Conservation (phyloP, 1,284 basidiomycete species). For the Marasmius sp. region DNA sequence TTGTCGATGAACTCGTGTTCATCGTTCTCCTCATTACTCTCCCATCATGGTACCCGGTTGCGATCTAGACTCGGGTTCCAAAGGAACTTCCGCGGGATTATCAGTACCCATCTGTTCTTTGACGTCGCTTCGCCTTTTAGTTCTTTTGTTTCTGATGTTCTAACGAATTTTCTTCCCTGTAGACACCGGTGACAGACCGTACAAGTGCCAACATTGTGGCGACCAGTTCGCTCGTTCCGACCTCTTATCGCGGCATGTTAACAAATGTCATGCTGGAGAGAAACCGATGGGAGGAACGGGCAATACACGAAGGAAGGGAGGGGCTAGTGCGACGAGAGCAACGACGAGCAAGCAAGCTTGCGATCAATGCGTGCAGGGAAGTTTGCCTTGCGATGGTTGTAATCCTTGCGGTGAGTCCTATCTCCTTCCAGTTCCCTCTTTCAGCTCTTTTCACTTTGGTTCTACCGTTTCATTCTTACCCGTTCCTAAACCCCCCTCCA, state of each 20-base stretch:
- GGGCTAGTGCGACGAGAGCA: conserved; percentile 62
- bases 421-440: too few species aligned
- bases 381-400: conserved; percentile 77
- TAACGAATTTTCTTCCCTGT: conserved; percentile 18
- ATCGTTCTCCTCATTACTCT: background rate
- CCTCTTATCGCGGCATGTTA: conserved; percentile 84
- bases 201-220: conserved; percentile 87
- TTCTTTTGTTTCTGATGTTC: conserved; percentile 12
- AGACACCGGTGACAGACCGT: conserved; percentile 92
- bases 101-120: too few species aligned
- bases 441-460: background rate
- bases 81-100: background rate
- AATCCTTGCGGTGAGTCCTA: conserved; percentile 77
- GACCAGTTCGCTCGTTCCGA: conserved; percentile 71
- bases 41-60: background rate
- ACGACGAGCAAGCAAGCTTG: conserved; percentile 81
- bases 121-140: conserved; percentile 9
- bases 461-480: too few species aligned
- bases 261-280: conserved; percentile 84
- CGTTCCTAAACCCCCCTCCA: too few species aligned
- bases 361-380: conserved; percentile 83
- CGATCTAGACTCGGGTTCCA: background rate
- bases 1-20: too few species aligned
- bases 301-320: conserved; percentile 49
- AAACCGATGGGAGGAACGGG: conserved; percentile 49